Evolutionary conservation across 2,329 filamentous ascomycete genomes (phyloP).

Genomic region (Calonectria pseudoreteaudii): DNA sequence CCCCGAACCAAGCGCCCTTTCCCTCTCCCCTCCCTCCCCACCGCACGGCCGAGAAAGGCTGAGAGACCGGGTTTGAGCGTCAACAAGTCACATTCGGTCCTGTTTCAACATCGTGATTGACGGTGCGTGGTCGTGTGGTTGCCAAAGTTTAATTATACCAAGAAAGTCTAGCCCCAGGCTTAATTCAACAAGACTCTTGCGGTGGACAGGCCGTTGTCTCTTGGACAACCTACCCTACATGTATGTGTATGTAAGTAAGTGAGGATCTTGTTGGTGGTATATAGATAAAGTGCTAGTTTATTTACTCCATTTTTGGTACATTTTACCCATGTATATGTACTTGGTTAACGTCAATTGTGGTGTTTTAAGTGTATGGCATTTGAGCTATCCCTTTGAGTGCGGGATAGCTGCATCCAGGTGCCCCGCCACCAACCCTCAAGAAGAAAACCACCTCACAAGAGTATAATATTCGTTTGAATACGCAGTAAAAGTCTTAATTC

Average conservation of each 20-base stretch:
- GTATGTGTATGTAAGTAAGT: background rate
- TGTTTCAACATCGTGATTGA: background rate
- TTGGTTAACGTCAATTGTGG: no score
- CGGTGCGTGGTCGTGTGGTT: background rate
- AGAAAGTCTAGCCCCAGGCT: background rate
- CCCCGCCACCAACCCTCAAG: no score
- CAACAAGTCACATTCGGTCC: background rate
- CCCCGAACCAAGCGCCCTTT: constrained; percentile 7
- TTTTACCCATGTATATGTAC: background rate
- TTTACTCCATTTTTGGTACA: background rate
- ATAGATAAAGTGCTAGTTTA: background rate
- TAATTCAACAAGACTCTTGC: background rate
- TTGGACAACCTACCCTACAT: background rate
- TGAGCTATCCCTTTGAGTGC: no score
- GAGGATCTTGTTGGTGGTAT: background rate
- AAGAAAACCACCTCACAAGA: no score
- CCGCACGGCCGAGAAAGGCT: constrained; percentile 1
- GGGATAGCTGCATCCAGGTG: no score
- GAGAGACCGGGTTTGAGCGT: background rate
- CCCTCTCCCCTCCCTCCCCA: no score
- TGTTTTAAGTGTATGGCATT: no score
- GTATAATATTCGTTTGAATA: no score
- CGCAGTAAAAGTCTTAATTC: no score
- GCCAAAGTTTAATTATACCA: background rate
- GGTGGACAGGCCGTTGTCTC: no score